These are phyloP conservation scores for Buxus sempervirens DNA, from an alignment of 164 flowering plant genomes.

Conservation along the genomic window DNA sequence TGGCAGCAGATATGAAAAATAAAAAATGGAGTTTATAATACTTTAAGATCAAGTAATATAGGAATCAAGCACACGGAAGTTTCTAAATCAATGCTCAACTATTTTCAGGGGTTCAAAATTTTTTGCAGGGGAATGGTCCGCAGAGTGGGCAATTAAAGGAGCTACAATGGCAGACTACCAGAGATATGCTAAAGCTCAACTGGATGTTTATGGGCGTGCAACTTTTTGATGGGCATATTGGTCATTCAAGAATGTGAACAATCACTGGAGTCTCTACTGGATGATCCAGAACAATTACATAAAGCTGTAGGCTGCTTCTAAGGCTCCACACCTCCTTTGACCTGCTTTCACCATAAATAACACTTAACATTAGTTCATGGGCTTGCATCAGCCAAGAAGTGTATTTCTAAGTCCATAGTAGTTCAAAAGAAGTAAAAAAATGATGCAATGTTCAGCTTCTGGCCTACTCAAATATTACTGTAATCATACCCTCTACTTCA, in stretches of 20 bases:
- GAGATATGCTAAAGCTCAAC: conserved; percentile 21
- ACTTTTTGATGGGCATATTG: conserved; percentile 23
- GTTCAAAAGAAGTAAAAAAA: neutral
- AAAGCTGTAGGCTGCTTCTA: conserved; percentile 4
- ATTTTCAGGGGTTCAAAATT: too few species aligned
- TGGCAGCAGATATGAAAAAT: too few species aligned
- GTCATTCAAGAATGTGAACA: neutral
- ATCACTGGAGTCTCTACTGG: conserved; percentile 2
- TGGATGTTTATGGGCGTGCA: conserved; percentile 19
- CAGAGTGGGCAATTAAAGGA: conserved; percentile 4
- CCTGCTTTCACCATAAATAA: neutral
- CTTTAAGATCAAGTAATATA: too few species aligned
- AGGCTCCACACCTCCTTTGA: conserved; percentile 6
- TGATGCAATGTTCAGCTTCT: too few species aligned
- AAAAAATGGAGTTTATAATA: too few species aligned
- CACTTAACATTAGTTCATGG: neutral
- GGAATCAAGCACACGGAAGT: too few species aligned
- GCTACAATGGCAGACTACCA: conserved; percentile 24
- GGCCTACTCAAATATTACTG: too few species aligned
- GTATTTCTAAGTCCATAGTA: neutral
- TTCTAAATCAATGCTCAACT: too few species aligned
- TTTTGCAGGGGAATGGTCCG: conserved; percentile 27
- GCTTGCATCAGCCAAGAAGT: neutral
- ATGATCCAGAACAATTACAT: conserved; percentile 17
- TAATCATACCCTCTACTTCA: too few species aligned